A percentile compares a stretch with the other conserved stretches of the same genome.
Conservation (phyloP, 129 eudicot species). For the Lonicera japonica region DNA sequence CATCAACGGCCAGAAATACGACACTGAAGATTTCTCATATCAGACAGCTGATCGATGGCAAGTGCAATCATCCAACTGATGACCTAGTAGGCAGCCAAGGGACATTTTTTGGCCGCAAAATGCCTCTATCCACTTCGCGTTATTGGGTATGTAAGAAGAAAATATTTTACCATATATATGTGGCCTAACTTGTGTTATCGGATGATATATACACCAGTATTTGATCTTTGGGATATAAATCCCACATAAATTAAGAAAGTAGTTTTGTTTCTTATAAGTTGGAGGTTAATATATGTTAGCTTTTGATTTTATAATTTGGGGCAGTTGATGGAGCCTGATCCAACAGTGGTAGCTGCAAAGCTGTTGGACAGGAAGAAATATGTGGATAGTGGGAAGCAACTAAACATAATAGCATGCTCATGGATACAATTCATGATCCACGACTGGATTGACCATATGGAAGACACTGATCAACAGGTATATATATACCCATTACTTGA, state of each 20-base stretch:
- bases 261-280: too few species aligned
- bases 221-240: too few species aligned
- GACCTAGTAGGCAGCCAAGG: slow-evolving; percentile 47
- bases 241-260: too few species aligned
- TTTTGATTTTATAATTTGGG: neutral
- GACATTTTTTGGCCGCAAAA: slow-evolving; percentile 47
- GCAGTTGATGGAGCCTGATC: slow-evolving; percentile 57
- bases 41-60: slow-evolving; percentile 55
- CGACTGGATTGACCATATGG: slow-evolving; percentile 68
- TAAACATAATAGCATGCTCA: slow-evolving; percentile 59
- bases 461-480: slow-evolving; percentile 46
- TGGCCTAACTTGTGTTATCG: neutral
- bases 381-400: slow-evolving; percentile 39
- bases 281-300: too few species aligned
- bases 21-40: slow-evolving; percentile 26
- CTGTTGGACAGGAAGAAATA: slow-evolving; percentile 34
- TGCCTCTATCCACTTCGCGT: slow-evolving; percentile 44
- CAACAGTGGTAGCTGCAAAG: slow-evolving; percentile 40
- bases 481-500: too few species aligned
- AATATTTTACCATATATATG: neutral
- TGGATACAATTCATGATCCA: slow-evolving; percentile 68
- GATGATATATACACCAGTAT: too few species aligned
- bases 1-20: slow-evolving; percentile 28
- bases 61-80: slow-evolving; percentile 47
- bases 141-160: slow-evolving; percentile 34